Evolutionary conservation across 164 flowering plant genomes (phyloP).

Genomic region (Macadamia tetraphylla): DNA sequence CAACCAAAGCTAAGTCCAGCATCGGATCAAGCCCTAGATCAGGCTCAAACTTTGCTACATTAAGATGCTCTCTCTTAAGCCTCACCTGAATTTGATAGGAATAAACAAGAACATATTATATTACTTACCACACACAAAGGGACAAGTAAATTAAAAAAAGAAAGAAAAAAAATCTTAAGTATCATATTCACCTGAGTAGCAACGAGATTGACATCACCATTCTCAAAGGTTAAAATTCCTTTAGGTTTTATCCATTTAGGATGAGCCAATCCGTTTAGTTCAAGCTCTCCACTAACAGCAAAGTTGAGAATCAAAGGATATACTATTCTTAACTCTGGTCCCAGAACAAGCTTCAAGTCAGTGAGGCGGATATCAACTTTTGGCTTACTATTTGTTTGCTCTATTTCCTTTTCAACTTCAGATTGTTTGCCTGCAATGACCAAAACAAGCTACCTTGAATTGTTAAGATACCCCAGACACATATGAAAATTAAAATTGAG

Average conservation of each 20-base stretch:
- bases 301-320: constrained; percentile 97
- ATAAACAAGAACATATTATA: constrained; percentile 9
- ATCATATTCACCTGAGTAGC: constrained; percentile 73
- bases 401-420: constrained; percentile 59
- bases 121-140: not conserved
- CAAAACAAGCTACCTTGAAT: not conserved
- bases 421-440: constrained; percentile 47
- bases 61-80: constrained; percentile 84
- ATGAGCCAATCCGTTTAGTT: constrained; percentile 85
- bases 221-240: constrained; percentile 87
- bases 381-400: constrained; percentile 56
- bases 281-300: constrained; percentile 94
- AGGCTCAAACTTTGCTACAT: constrained; percentile 94
- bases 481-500: not conserved
- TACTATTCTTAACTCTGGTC: constrained; percentile 89
- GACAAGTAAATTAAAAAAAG: not conserved
- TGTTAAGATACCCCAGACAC: not conserved
- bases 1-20: constrained; percentile 91
- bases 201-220: constrained; percentile 96
- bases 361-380: constrained; percentile 68
- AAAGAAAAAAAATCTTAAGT: not conserved
- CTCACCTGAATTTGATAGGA: constrained; percentile 56
- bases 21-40: constrained; percentile 90
- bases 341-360: constrained; percentile 81
- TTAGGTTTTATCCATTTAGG: constrained; percentile 86